Percentiles rank a stretch among this genome's conserved stretches.
These are phyloP conservation scores for Phaeoacremonium minimum DNA, from an alignment of 2,329 filamentous ascomycete species.

Conservation along the genomic window DNA sequence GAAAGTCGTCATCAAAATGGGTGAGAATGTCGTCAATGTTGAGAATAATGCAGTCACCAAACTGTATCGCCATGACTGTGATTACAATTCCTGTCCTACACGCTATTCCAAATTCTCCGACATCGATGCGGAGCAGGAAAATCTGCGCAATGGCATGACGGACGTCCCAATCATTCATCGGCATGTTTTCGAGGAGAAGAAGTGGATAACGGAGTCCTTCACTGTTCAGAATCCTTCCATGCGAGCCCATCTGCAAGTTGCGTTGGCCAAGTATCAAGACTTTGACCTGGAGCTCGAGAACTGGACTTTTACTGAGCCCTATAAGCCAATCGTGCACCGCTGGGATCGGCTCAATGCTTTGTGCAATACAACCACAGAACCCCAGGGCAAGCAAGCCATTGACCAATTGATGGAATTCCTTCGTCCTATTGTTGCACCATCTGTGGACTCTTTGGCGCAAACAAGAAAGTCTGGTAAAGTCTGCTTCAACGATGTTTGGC, in stretches of 20 bases:
- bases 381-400: constrained; percentile 4
- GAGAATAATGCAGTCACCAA: constrained; percentile 5
- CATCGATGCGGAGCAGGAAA: constrained; percentile 18
- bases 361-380: constrained; percentile 3
- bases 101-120: constrained; percentile 23
- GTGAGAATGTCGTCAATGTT: neutral
- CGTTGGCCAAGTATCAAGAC: constrained; percentile 26
- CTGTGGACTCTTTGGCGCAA: constrained; percentile 16
- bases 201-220: constrained; percentile 25
- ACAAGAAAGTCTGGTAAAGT: constrained; percentile 23
- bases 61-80: constrained; percentile 18
- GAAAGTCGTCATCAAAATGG: too few relatives aligned
- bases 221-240: constrained; percentile 24
- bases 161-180: constrained; percentile 26
- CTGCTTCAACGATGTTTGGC: constrained; percentile 24
- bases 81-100: constrained; percentile 11
- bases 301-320: constrained; percentile 26
- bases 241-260: constrained; percentile 19
- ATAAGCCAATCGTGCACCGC: constrained; percentile 28
- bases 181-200: constrained; percentile 15
- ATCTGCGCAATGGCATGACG: constrained; percentile 15
- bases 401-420: constrained; percentile 22
- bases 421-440: constrained; percentile 19
- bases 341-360: constrained; percentile 21
- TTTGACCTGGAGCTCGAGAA: constrained; percentile 23